Base-by-base conservation (phyloP, 129 eudicot genomes). In the Pulicaria dysenterica region DNA sequence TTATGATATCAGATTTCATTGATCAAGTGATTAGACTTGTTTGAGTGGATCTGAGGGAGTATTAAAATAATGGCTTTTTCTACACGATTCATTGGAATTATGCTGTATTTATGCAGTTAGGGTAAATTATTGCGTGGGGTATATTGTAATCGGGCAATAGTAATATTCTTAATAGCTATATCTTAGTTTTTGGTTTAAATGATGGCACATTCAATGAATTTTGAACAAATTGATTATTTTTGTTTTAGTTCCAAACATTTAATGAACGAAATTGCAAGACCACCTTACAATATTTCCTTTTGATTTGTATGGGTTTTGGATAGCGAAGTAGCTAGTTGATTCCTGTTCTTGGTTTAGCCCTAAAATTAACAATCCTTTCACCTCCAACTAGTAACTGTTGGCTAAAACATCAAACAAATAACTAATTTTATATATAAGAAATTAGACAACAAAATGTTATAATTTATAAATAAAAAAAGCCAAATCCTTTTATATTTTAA, bases 41-140 rank as follows among this genome's bases (percentile, higher is more conserved):
- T 17, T 24, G 75, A 59, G 45, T 41, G 54, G 76, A 77, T 77
- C 81, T 77, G 76, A 58, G 1, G 2, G 19, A 12, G 58, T 12
- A 39, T 58, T 49, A 13, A 77, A n/a, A 14, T 42, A 43, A 7
- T 45, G 8, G 38, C 48, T 46, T 41, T 14, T 8, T 44, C n/a
- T 10, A 0, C 45, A 56, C 5, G 14, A 9, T 65, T 62, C 7
- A 45, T 6, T 64, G 34, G n/a, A 51, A 42, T 14, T 11, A 8
- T 34, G 58, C 34, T 48, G 37, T 47, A 24, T 47, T 48, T 37
- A 11, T 10, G 45, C 5, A n/a, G 0, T 64, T 64, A 13, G 13
- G 54, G 34, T 67, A 50, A n/a, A 67, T 1, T 47, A 12, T 45
- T 24, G 46, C 13, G 50, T 39, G 39, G 63, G 31, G 57, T 31